phyloP scores from a whole-genome alignment of 345 rosid genomes.

The Erysimum cheiranthoides region DNA sequence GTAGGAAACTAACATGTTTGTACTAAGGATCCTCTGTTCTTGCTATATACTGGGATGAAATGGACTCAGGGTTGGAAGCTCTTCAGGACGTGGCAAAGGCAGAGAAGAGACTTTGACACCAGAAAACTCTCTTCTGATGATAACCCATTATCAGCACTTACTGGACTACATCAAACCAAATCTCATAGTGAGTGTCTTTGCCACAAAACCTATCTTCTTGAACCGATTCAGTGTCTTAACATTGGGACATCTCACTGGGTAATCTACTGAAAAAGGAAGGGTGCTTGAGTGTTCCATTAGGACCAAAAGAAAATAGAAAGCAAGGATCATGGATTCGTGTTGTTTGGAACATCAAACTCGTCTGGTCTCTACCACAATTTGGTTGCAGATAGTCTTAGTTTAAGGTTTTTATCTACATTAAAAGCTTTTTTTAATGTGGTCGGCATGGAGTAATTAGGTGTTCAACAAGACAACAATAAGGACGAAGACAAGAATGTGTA shows the following conservation, averaged over 20 bases:
- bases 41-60: too few relatives aligned
- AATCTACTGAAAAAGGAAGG: conserved; percentile 74
- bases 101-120: too few relatives aligned
- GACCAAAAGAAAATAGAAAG: conserved; percentile 19
- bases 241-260: conserved; percentile 54
- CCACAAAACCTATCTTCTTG: conserved; percentile 23
- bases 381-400: background rate
- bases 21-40: too few relatives aligned
- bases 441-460: background rate
- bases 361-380: background rate
- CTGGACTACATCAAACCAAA: conserved; percentile 73
- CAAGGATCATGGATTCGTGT: background rate
- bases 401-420: conserved; percentile 2
- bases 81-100: too few relatives aligned
- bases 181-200: conserved; percentile 60
- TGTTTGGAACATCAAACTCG: conserved; percentile 9
- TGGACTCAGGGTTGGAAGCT: too few relatives aligned
- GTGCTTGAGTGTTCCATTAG: conserved; percentile 37
- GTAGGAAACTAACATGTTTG: too few relatives aligned
- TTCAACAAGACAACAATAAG: background rate
- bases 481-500: background rate
- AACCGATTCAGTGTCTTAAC: background rate
- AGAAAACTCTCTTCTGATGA: conserved; percentile 79
- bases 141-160: conserved; percentile 80
- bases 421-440: background rate